These are phyloP conservation scores for Scleromitrula shiraiana DNA, from an alignment of 2,329 filamentous ascomycete species.

Conservation along the genomic window DNA sequence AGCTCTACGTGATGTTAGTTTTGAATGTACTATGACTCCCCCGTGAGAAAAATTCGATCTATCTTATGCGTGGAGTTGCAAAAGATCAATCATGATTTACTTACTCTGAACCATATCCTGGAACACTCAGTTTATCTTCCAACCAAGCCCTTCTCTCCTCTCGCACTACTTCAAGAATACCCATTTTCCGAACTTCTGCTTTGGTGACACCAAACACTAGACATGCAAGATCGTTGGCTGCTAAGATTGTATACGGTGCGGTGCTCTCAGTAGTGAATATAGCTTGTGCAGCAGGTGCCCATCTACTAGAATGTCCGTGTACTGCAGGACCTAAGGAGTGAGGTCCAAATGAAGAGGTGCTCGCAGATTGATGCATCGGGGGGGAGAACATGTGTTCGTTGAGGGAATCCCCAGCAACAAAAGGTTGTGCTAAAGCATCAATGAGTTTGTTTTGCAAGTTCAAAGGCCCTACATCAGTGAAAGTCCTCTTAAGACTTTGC, in stretches of 20 bases:
- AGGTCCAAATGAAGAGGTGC: slow-evolving; percentile 28
- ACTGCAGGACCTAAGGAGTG: slow-evolving; percentile 45
- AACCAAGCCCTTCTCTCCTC: slow-evolving; percentile 85
- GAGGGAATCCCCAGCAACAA: slow-evolving; percentile 20
- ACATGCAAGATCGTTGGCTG: slow-evolving; percentile 93
- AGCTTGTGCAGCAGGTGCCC: slow-evolving; percentile 84
- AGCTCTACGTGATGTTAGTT: slow-evolving; percentile 9
- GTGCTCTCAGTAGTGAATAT: slow-evolving; percentile 94
- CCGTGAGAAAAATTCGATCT: neutral
- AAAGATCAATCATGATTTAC: neutral
- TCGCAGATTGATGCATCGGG: slow-evolving; percentile 31
- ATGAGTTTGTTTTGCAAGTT: slow-evolving; percentile 75
- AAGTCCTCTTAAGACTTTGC: slow-evolving; percentile 72
- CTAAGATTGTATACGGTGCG: slow-evolving; percentile 89
- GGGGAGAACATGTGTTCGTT: slow-evolving; percentile 35
- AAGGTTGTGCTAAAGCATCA: slow-evolving; percentile 79
- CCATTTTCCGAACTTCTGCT: slow-evolving; percentile 87
- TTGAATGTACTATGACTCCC: neutral
- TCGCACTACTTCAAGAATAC: slow-evolving; percentile 90
- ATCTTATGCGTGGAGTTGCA: no score
- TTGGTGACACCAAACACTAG: slow-evolving; percentile 99
- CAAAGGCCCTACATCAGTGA: slow-evolving; percentile 72
- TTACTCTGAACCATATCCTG: slow-evolving; percentile 39
- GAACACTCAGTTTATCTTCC: slow-evolving; percentile 69
- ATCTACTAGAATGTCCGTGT: slow-evolving; percentile 86